Base-by-base conservation (phyloP, 176 grass and related monocot species). In the Phyllostachys edulis region DNA sequence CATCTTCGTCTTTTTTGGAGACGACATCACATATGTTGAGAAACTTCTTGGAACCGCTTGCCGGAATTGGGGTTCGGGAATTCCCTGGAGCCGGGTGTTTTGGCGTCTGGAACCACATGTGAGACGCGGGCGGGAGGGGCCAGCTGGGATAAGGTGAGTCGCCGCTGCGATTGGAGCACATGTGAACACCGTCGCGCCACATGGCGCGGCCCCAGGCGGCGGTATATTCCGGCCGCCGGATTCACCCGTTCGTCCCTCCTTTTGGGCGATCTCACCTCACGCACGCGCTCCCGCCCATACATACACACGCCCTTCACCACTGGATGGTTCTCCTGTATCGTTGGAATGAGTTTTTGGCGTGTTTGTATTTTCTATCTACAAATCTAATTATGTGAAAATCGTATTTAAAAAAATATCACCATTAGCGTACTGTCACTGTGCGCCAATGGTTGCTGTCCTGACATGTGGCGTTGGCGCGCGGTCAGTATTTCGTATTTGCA, bases 171-270 rank as follows among this genome's bases (percentile, higher is more conserved):
- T 36, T 26, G 78, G 21, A 21, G 61, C 88, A 61, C 59, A 2
- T 83, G 88, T 90, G 88, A 83, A 37, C 84, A 7, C 38, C 84
- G 59, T 67, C 15, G 29, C 56, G 67, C 88, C 79, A 78, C 88
- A 6, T 32, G 46, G 57, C 59, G 0, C 4, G 15, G 51, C 20
- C 12, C 38, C 26, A 4, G 16, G 18, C 29, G 11, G 0, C 81
- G 16, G 26, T 47, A 40, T 57, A 68, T 67, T 85, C 36, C 54
- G 2, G 65, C 70, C 83, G 80, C 57, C 80, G 23, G 66, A 88
- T 78, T 77, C 42, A 45, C 23, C 73, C 79, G 18, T 16, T 63
- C 67, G 66, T 13, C 73, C 67, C 8, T 20, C 47, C 1, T 36
- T 50, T 29, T 49, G 41, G 44, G 27, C 44, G 44, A 66, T 79